Base-by-base conservation (phyloP, 163 green algal species). In the Volvox carteri region DNA sequence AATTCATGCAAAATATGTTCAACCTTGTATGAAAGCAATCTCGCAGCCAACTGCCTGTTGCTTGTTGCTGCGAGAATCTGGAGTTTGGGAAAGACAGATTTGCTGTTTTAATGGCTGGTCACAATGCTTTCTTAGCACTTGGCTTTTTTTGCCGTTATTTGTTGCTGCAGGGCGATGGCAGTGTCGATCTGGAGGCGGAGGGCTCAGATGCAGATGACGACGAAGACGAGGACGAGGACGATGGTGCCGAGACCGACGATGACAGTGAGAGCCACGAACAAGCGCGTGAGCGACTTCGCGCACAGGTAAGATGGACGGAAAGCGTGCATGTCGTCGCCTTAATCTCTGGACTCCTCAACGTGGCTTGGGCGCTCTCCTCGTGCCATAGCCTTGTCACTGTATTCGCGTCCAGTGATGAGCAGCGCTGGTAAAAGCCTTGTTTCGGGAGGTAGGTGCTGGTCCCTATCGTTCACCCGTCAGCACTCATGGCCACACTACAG, bases 211-310 rank as follows among this genome's bases (percentile, higher is more conserved):
- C 58, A 6, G 77, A 65, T 44, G 56, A 39, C 8, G 79, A 88
- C 2, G 81, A 88, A 30, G 65, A 56, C 4, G 80, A 87, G 21
- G 80, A 79, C 48, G 81, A 88, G 50, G 81, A 73, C 9, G 70
- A 77, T n/a, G 81, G 60, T 2, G 81, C 80, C 14, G 81, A 73
- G 5, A 33, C 16, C 28, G 67, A 73, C 11, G 79, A 78, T 6
- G 79, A 9, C 14, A 72, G n/a, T 4, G 81, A 88, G 81, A 80
- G 2, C 28, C 48, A 46, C 14, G 48, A 42, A 48, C 33, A 35
- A 37, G 67, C 81, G 3, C 67, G 81, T 4, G 67, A 88, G 35
- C 67, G 81, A 19, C 68, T 88, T 46, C 67, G 67, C 6, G 33
- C 9, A 23, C 67, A 88, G 80, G 80, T 87, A 58, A 25, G 78